Evolutionary conservation across 331 rosid species (phyloP).

Genomic region (Dryas integrifolia): DNA sequence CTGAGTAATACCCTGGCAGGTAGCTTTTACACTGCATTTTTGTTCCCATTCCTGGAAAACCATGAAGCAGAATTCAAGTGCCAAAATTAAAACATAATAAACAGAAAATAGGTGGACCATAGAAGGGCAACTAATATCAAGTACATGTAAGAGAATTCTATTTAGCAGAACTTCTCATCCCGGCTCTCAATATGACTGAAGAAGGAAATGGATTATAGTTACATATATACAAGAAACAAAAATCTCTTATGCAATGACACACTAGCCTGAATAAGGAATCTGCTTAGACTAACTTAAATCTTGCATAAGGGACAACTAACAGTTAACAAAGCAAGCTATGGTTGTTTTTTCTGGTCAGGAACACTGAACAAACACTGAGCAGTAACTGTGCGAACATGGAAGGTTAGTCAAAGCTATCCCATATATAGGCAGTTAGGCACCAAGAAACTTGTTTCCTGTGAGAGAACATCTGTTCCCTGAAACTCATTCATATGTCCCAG

Average conservation of each 20-base stretch:
- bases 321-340: too few relatives aligned
- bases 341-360: background rate
- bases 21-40: slow-evolving; percentile 68
- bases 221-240: background rate
- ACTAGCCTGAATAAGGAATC: background rate
- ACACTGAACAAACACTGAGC: background rate
- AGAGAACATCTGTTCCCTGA: too few relatives aligned
- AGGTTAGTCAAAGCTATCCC: too few relatives aligned
- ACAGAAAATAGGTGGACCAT: background rate
- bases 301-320: too few relatives aligned
- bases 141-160: background rate
- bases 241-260: background rate
- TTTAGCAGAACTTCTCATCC: background rate
- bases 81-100: background rate
- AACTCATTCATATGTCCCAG: too few relatives aligned
- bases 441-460: too few relatives aligned
- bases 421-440: too few relatives aligned
- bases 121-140: background rate
- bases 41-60: slow-evolving; percentile 88
- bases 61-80: slow-evolving; percentile 19
- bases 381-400: background rate
- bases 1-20: slow-evolving; percentile 68
- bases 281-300: background rate
- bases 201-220: background rate
- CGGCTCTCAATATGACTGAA: background rate